phyloP scores from a whole-genome alignment of 371 early-diverging fungal species.

The Mortierella sp. region DNA sequence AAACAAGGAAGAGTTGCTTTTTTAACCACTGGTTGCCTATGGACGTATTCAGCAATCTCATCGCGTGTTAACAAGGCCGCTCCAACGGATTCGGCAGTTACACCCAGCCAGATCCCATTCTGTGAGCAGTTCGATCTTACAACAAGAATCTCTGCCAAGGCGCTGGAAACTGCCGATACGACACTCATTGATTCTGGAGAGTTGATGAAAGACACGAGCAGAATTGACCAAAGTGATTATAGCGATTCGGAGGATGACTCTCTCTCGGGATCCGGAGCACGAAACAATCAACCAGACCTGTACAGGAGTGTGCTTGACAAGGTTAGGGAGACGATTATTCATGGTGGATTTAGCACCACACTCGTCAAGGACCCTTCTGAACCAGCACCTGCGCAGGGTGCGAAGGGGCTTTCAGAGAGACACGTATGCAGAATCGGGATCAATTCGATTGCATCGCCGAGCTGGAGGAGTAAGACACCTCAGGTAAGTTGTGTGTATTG shows the following conservation, averaged over 20 bases:
- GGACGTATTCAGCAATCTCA: constrained; percentile 23
- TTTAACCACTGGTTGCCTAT: background rate
- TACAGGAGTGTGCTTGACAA: constrained; percentile 68
- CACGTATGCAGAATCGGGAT: constrained; percentile 82
- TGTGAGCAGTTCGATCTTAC: constrained; percentile 84
- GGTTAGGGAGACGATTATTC: constrained; percentile 66
- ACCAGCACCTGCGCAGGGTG: constrained; percentile 59
- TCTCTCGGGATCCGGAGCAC: constrained; percentile 3
- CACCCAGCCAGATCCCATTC: constrained; percentile 60
- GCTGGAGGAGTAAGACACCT: constrained; percentile 73
- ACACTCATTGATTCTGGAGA: constrained; percentile 55
- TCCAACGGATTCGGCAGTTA: constrained; percentile 9
- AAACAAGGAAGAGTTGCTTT: background rate
- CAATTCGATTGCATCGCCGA: constrained; percentile 81
- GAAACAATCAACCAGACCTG: constrained; percentile 38
- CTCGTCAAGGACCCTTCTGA: constrained; percentile 26
- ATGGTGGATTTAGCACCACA: constrained; percentile 70
- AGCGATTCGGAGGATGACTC: constrained; percentile 38
- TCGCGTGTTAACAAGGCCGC: constrained; percentile 30
- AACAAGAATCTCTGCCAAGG: constrained; percentile 64
- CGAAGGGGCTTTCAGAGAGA: constrained; percentile 59
- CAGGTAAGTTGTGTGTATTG: constrained; percentile 62
- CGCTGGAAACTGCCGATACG: constrained; percentile 61
- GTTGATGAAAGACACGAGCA: constrained; percentile 19
- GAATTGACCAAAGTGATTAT: background rate